Base-by-base conservation (phyloP, 1,284 basidiomycete genomes). In the Butyriboletus appendiculatus region DNA sequence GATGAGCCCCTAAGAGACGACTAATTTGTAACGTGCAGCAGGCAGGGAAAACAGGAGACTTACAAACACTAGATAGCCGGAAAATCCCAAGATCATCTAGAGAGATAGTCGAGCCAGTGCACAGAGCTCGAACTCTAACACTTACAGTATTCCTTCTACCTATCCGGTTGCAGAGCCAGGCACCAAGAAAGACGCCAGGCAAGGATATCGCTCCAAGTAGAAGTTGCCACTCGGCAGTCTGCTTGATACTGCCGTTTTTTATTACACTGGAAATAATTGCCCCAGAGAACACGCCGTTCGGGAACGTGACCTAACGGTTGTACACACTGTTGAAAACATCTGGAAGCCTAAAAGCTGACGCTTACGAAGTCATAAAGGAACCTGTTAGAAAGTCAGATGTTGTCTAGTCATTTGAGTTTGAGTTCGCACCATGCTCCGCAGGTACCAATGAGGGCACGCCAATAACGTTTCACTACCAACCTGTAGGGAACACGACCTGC, bases 61-160 rank as follows among this genome's bases (percentile, higher is more conserved):
- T 52, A 81, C 88, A 62, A 92, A 84, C 22, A 90, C 69, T 26
- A 92, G 73, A 68, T 90, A 90, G 3, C 90, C 87, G 41, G 78
- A 76, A 70, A 92, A 90, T 1, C 90, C 89, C 40, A 88, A 71
- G 62, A 90, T 86, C 80, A 91, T 84, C 84, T 84, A 51, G 35
- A 46, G 18, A 39, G 28, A 50, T 26, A 24, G n/a, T 16, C 56
- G 32, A 53, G 48, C 45, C 22, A 44, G 16, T 35, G 32, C 18
- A 56, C 20, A 48, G 8, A 30, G 33, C 9, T 52, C 14, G 8
- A 5, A 39, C 8, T 44, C 48, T 5, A 48, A 46, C 16, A 63
- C 77, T 42, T 58, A 85, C 85, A 15, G 84, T 85, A 58, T 86
- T 82, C 41, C 82, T 76, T 53, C 85, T 75, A 14, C 85, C 85